Percentiles rank a stretch among this genome's conserved stretches.
phyloP scores from a whole-genome alignment of 2,329 filamentous ascomycete genomes.

The Cercospora zeae-maydis region DNA sequence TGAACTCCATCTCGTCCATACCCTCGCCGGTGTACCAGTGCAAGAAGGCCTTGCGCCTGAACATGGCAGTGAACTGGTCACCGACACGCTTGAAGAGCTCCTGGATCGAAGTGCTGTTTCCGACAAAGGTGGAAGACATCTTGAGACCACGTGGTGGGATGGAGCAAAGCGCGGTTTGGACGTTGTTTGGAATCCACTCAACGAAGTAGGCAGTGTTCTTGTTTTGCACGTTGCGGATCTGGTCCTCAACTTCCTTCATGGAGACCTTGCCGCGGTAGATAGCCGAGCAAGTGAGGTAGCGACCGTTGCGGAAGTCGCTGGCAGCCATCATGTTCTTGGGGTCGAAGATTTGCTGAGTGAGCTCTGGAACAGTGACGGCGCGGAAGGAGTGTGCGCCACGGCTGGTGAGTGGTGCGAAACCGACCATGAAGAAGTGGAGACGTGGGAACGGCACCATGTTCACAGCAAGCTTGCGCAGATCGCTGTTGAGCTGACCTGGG shows the following conservation, averaged over 20 bases:
- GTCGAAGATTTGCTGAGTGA: conserved; percentile 99
- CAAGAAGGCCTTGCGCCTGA: conserved; percentile 99
- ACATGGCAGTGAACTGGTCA: conserved; percentile 99
- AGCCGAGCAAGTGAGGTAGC: conserved; percentile 98
- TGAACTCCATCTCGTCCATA: conserved; percentile 99
- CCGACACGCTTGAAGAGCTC: conserved; percentile 99
- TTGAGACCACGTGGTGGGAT: conserved; percentile 96
- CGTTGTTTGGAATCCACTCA: conserved; percentile 99
- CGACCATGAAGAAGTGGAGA: conserved; percentile 99
- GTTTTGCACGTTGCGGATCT: conserved; percentile 99
- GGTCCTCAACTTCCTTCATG: conserved; percentile 99
- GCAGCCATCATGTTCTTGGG: conserved; percentile 99
- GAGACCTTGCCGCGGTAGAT: conserved; percentile 99
- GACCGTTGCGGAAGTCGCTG: conserved; percentile 98
- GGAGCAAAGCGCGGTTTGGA: conserved; percentile 98
- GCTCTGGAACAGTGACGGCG: conserved; percentile 92
- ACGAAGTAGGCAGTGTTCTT: conserved; percentile 99
- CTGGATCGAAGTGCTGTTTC: conserved; percentile 99
- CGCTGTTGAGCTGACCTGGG: conserved; percentile 99
- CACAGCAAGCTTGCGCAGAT: conserved; percentile 97
- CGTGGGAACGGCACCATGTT: conserved; percentile 99
- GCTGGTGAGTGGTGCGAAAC: conserved; percentile 96
- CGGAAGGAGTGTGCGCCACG: conserved; percentile 91
- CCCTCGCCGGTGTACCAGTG: conserved; percentile 99
- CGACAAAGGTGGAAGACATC: conserved; percentile 99